phyloP scores from a whole-genome alignment of 345 rosid genomes.

The Kandelia obovata region DNA sequence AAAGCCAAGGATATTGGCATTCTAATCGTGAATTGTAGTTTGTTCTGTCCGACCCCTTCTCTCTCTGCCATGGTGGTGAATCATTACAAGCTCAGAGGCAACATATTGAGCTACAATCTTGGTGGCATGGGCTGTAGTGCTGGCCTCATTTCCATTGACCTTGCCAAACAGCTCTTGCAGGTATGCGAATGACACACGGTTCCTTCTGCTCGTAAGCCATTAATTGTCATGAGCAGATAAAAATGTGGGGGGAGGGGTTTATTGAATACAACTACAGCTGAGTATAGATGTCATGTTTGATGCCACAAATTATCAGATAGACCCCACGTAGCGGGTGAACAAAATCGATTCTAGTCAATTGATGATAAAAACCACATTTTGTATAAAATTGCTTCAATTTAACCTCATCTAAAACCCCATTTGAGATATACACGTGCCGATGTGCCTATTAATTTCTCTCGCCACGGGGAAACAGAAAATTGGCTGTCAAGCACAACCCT shows the following conservation, averaged over 20 bases:
- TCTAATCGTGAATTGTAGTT: slow-evolving; percentile 58
- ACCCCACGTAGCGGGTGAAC: too few species aligned
- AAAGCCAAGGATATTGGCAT: slow-evolving; percentile 63
- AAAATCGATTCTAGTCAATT: not conserved
- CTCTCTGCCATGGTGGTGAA: slow-evolving; percentile 64
- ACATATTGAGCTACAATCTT: slow-evolving; percentile 56
- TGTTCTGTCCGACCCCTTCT: slow-evolving; percentile 69
- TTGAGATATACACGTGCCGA: too few species aligned
- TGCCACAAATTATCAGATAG: too few species aligned
- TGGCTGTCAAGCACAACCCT: not conserved
- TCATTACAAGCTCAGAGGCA: slow-evolving; percentile 68
- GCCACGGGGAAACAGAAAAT: too few species aligned
- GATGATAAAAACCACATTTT: not conserved
- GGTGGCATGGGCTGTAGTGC: slow-evolving; percentile 83
- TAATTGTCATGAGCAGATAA: not conserved
- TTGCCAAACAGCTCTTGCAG: slow-evolving; percentile 63
- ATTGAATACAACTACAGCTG: not conserved
- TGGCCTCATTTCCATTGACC: slow-evolving; percentile 64
- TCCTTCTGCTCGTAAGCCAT: not conserved
- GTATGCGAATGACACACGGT: slow-evolving; percentile 13
- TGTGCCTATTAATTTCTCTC: too few species aligned
- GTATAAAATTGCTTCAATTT: too few species aligned
- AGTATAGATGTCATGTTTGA: not conserved
- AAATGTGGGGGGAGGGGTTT: not conserved
- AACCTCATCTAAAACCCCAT: too few species aligned